phyloP scores from a whole-genome alignment of 805 yeast genomes.

The Starmerella bombicola region DNA sequence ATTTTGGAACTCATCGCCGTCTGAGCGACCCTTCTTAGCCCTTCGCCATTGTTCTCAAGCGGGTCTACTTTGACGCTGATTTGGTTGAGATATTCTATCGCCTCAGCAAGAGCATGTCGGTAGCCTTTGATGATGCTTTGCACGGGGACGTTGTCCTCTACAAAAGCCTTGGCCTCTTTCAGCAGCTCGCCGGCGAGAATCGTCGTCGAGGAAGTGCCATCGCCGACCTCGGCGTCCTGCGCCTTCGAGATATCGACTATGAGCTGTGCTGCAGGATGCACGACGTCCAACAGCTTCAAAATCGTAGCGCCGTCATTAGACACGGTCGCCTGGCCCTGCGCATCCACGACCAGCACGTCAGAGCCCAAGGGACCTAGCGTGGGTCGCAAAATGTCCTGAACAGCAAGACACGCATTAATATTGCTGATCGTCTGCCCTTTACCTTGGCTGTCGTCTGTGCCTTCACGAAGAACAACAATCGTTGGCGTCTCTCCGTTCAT shows the following conservation, averaged over 20 bases:
- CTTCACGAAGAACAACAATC: conserved; percentile 94
- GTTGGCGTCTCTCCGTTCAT: conserved; percentile 77
- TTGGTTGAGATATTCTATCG: conserved; percentile 60
- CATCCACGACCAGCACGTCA: conserved; percentile 78
- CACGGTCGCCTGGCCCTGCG: conserved; percentile 78
- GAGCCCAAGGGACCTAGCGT: conserved; percentile 97
- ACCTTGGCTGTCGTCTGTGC: conserved; percentile 95
- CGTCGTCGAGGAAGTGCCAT: conserved; percentile 95
- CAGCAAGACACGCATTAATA: conserved; percentile 93
- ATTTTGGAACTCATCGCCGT: conserved; percentile 97
- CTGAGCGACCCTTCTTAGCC: conserved; percentile 82
- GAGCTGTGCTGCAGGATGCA: conserved; percentile 96
- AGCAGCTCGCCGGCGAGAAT: conserved; percentile 80
- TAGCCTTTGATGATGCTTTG: conserved; percentile 80
- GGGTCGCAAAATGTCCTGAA: conserved; percentile 88
- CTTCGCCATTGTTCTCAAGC: conserved; percentile 50
- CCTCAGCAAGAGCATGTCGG: conserved; percentile 66
- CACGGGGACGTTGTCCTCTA: conserved; percentile 92
- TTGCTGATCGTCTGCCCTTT: conserved; percentile 89
- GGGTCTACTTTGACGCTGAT: conserved; percentile 59
- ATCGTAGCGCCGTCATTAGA: conserved; percentile 99
- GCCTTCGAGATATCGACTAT: conserved; percentile 89
- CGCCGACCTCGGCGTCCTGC: conserved; percentile 97
- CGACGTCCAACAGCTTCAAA: conserved; percentile 78
- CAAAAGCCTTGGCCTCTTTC: conserved; percentile 77